phyloP scores from a whole-genome alignment of 208 protist species.

The Trichomonas tenax region DNA sequence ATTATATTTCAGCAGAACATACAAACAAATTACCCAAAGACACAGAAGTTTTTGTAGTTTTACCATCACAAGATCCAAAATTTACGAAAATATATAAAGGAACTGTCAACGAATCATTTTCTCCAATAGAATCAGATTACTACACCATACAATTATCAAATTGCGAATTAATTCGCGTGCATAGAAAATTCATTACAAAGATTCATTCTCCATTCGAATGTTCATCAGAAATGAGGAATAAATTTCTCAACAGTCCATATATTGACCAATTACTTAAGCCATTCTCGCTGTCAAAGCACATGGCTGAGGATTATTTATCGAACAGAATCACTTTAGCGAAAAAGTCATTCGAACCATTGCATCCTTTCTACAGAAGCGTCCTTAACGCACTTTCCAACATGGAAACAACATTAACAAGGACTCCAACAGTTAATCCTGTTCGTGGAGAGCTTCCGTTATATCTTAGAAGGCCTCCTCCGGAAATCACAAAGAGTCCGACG shows the following conservation, averaged over 20 bases:
- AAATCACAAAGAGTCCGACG: background rate
- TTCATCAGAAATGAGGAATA: background rate
- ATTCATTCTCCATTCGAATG: background rate
- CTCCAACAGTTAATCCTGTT: background rate
- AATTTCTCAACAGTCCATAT: background rate
- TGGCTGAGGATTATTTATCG: background rate
- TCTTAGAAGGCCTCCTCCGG: background rate
- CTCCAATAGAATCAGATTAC: background rate
- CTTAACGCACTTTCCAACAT: background rate
- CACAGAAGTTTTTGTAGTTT: background rate
- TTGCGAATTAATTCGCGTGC: background rate
- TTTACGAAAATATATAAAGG: background rate
- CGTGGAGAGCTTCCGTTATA: background rate
- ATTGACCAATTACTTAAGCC: background rate
- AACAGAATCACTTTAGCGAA: background rate
- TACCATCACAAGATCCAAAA: background rate
- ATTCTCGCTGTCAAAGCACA: background rate
- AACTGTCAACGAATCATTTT: background rate
- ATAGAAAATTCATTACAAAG: background rate
- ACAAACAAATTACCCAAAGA: background rate
- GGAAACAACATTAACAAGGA: background rate
- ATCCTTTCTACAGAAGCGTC: background rate
- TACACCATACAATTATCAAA: background rate
- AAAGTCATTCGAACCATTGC: background rate
- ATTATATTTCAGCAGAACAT: background rate